Percentiles rank a stretch among this genome's conserved stretches.
Evolutionary conservation across 129 eudicot genomes (phyloP).

Genomic region (Chrysanthemum seticuspe): DNA sequence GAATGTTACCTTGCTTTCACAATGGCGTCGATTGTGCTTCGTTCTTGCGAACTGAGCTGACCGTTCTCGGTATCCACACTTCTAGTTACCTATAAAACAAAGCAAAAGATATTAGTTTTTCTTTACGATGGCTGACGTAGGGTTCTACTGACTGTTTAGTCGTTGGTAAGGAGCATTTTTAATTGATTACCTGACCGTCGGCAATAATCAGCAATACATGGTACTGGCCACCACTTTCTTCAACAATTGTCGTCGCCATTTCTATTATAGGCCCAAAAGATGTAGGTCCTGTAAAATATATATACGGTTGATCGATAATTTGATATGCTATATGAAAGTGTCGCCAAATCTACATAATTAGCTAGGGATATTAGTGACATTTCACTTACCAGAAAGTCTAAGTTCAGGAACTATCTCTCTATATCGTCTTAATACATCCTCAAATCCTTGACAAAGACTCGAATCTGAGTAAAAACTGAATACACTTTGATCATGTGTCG

Average conservation of each 20-base stretch:
- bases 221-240: constrained; percentile 73
- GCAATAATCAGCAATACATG: constrained; percentile 78
- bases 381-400: constrained; percentile 51
- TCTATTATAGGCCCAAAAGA: constrained; percentile 83
- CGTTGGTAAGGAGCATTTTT: neutral
- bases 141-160: neutral
- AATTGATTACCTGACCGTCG: constrained; percentile 61
- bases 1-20: constrained; percentile 67
- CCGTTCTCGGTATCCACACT: constrained; percentile 47
- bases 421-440: constrained; percentile 58
- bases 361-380: neutral
- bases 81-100: constrained; percentile 57
- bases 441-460: constrained; percentile 62
- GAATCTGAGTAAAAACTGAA: constrained; percentile 60
- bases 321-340: neutral
- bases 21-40: constrained; percentile 73
- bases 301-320: neutral
- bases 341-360: neutral
- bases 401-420: constrained; percentile 71
- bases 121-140: too few species aligned
- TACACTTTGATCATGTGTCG: constrained; percentile 69
- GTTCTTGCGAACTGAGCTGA: constrained; percentile 65
- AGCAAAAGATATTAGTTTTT: too few species aligned
- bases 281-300: constrained; percentile 51
- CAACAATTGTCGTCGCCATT: constrained; percentile 66